Evolutionary conservation across 139 green algal genomes (phyloP).

Genomic region (Chlamydomonas sp.): DNA sequence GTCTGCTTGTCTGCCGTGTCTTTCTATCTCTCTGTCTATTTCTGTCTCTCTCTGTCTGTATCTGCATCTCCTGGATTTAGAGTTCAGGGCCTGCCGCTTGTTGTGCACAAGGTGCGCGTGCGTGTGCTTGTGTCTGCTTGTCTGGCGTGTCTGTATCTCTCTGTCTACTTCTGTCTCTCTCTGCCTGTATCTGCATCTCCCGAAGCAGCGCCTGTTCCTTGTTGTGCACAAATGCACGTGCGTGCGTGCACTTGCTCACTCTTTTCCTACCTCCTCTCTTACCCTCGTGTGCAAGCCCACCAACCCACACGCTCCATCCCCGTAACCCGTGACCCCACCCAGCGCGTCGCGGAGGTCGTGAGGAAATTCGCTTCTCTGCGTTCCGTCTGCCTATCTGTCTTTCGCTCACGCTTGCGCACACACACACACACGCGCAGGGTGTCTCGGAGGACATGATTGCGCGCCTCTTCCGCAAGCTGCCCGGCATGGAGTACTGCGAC

Average conservation of each 20-base stretch:
- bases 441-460: constrained; percentile 64
- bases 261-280: too few relatives aligned
- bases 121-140: too few relatives aligned
- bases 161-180: not conserved
- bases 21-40: too few relatives aligned
- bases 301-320: not conserved
- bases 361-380: too few relatives aligned
- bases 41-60: not conserved
- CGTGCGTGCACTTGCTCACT: too few relatives aligned
- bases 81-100: constrained; percentile 75
- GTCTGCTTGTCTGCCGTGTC: too few relatives aligned
- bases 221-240: constrained; percentile 76
- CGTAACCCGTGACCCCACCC: not conserved
- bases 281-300: too few relatives aligned
- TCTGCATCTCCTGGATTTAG: not conserved
- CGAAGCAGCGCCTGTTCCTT: constrained; percentile 76
- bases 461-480: constrained; percentile 65
- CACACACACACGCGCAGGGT: too few relatives aligned
- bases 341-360: too few relatives aligned
- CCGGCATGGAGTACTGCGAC: constrained; percentile 85
- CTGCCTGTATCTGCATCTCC: too few relatives aligned
- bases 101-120: constrained; percentile 74
- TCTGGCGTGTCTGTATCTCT: not conserved
- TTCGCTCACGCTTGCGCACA: too few relatives aligned
- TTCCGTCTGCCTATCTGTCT: not conserved